phyloP scores from a whole-genome alignment of 2,329 filamentous ascomycete species.

The Zasmidium angulare region DNA sequence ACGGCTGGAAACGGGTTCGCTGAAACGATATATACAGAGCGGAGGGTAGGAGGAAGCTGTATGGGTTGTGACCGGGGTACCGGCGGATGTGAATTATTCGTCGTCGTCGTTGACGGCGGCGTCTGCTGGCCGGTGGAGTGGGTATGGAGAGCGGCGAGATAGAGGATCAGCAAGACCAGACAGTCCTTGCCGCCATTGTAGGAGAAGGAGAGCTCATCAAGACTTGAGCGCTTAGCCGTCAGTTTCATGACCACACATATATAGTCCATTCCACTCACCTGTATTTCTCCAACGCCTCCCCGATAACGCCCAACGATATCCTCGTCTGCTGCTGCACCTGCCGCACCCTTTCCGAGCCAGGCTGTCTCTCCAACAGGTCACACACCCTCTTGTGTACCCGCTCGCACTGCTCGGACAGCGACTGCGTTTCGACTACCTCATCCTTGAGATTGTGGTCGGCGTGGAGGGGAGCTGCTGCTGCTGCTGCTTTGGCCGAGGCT shows the following conservation, averaged over 20 bases:
- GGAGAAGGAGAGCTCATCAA: slow-evolving; percentile 78
- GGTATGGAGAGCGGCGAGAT: slow-evolving; percentile 65
- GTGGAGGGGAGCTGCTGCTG: slow-evolving; percentile 1
- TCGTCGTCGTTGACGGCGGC: slow-evolving; percentile 21
- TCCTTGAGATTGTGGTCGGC: not conserved
- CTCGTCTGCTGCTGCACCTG: slow-evolving; percentile 73
- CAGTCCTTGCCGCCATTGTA: slow-evolving; percentile 99
- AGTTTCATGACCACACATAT: not conserved
- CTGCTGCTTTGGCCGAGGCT: slow-evolving; percentile 5
- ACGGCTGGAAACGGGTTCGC: slow-evolving; percentile 82
- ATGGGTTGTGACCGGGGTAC: slow-evolving; percentile 4
- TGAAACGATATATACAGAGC: slow-evolving; percentile 86
- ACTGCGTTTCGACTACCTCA: slow-evolving; percentile 5
- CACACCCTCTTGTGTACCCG: slow-evolving; percentile 61
- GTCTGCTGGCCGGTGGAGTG: slow-evolving; percentile 28
- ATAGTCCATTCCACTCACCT: slow-evolving; percentile 53
- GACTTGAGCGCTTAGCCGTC: slow-evolving; percentile 48
- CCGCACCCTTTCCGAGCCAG: slow-evolving; percentile 57
- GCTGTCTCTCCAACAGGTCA: slow-evolving; percentile 63
- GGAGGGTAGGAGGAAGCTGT: slow-evolving; percentile 55
- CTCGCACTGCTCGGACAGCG: slow-evolving; percentile 44
- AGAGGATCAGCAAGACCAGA: slow-evolving; percentile 83
- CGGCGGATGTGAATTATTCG: slow-evolving; percentile 11
- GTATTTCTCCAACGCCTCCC: slow-evolving; percentile 73
- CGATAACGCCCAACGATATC: slow-evolving; percentile 70